Percentiles rank a stretch among this genome's conserved stretches.
phyloP scores from a whole-genome alignment of 2,329 filamentous ascomycete genomes.

The Talaromyces sp. region DNA sequence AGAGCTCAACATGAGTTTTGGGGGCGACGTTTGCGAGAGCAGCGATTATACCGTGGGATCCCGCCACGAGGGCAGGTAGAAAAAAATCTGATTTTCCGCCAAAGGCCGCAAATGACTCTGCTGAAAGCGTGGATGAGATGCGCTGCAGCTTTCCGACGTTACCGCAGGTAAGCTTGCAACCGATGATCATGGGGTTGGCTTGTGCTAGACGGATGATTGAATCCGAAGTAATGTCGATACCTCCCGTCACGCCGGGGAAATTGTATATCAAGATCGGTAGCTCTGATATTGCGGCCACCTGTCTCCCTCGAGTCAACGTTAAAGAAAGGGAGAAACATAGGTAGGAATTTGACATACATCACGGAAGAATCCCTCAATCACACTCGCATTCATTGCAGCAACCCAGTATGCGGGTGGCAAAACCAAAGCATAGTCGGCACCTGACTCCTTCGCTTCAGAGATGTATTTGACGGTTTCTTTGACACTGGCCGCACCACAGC shows the following conservation, averaged over 20 bases:
- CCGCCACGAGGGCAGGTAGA: constrained; percentile 68
- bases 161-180: constrained; percentile 54
- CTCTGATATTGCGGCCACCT: constrained; percentile 40
- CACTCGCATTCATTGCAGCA: neutral
- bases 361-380: neutral
- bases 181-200: constrained; percentile 59
- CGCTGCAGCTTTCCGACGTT: constrained; percentile 42
- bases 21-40: constrained; percentile 78
- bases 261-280: constrained; percentile 60
- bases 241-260: constrained; percentile 61
- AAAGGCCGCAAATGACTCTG: constrained; percentile 70
- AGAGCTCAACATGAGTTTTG: constrained; percentile 71
- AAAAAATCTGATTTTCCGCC: constrained; percentile 81
- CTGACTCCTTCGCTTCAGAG: constrained; percentile 31
- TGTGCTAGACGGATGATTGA: constrained; percentile 51
- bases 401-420: constrained; percentile 58
- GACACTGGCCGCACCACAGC: constrained; percentile 67
- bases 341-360: neutral
- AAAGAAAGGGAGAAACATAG: neutral
- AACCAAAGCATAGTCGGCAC: constrained; percentile 55
- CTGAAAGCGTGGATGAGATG: constrained; percentile 24
- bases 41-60: constrained; percentile 74
- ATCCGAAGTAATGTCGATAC: constrained; percentile 61
- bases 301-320: neutral
- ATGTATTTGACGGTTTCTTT: constrained; percentile 61